phyloP scores from a whole-genome alignment of 2,329 filamentous ascomycete genomes.

The Colletotrichum lini region DNA sequence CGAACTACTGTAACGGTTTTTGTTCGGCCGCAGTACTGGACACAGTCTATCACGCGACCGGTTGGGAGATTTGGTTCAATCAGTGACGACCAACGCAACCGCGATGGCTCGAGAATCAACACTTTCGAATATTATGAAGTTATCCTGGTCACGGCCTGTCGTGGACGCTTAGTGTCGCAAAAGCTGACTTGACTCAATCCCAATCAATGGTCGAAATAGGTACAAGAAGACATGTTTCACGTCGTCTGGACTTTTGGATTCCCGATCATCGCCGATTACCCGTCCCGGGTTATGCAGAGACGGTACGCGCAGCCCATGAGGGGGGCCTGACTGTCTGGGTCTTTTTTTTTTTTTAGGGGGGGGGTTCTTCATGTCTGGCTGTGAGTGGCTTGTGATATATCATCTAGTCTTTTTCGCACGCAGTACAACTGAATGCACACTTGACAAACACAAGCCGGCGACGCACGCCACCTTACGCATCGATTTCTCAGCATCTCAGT shows the following conservation, averaged over 20 bases:
- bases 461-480: conserved; percentile 31
- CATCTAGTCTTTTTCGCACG: neutral
- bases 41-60: conserved; percentile 6
- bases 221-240: neutral
- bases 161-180: neutral
- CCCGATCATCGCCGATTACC: conserved; percentile 39
- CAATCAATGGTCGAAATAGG: neutral
- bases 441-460: conserved; percentile 8
- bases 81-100: neutral
- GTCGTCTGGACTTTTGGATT: conserved; percentile 36
- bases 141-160: neutral
- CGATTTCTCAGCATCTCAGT: conserved; percentile 34
- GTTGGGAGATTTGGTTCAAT: conserved; percentile 4
- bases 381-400: conserved; percentile 3
- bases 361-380: neutral
- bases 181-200: neutral
- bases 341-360: neutral
- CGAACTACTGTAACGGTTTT: conserved; percentile 7
- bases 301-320: neutral
- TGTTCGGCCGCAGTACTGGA: neutral
- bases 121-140: neutral
- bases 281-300: conserved; percentile 30
- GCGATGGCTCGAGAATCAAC: conserved; percentile 1
- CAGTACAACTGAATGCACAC: neutral
- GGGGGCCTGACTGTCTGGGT: neutral